Percentiles rank a stretch among this genome's conserved stretches.
Conservation (phyloP, 2,329 filamentous ascomycete genomes). For the Penicillium sp. region DNA sequence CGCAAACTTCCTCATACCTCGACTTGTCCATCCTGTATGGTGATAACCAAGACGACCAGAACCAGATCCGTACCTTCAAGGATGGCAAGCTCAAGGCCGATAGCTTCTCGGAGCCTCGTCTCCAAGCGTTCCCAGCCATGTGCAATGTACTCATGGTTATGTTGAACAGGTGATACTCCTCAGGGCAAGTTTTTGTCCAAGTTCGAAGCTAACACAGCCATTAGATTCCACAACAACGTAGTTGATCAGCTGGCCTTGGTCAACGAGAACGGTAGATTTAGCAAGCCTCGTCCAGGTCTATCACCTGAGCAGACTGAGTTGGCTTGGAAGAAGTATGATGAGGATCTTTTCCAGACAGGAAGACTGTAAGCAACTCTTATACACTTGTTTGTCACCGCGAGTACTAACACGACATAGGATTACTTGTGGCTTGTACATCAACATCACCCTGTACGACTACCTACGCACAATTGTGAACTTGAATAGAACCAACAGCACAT, state of each 20-base stretch:
- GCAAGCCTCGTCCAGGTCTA: conserved; percentile 54
- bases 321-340: conserved; percentile 66
- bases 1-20: conserved; percentile 67
- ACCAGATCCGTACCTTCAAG: conserved; percentile 58
- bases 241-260: conserved; percentile 76
- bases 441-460: conserved; percentile 74
- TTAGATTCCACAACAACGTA: conserved; percentile 78
- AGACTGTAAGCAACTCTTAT: conserved; percentile 47
- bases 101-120: conserved; percentile 65
- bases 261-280: conserved; percentile 74
- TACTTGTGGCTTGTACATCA: conserved; percentile 71
- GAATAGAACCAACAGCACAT: conserved; percentile 68
- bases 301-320: conserved; percentile 47
- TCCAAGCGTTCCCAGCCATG: conserved; percentile 68
- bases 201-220: not conserved
- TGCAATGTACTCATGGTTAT: conserved; percentile 69
- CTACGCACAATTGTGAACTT: conserved; percentile 73
- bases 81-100: conserved; percentile 71
- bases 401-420: conserved; percentile 39
- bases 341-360: conserved; percentile 75
- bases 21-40: conserved; percentile 70
- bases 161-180: conserved; percentile 48
- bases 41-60: conserved; percentile 50
- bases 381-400: not conserved
- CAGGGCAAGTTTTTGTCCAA: not conserved